Percentiles rank a stretch among this genome's conserved stretches.
Conservation (phyloP, 1,284 basidiomycete species). For the Melampsora americana region DNA sequence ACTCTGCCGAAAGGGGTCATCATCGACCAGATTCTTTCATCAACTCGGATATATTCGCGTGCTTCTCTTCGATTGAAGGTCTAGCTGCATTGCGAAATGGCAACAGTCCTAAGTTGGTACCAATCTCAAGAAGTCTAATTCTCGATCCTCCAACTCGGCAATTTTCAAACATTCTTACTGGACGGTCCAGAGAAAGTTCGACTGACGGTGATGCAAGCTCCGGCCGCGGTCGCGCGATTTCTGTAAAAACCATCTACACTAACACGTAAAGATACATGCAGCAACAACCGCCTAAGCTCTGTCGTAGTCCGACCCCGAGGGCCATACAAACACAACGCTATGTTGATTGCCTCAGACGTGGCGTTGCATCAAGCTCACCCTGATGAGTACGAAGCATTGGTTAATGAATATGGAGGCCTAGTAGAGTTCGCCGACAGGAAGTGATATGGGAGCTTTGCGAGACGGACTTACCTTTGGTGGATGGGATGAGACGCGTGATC, state of each 20-base stretch:
- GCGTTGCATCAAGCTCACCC: conserved; percentile 15
- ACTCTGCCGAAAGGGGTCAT: background rate
- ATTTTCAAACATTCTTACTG: conserved; percentile 36
- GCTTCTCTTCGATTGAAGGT: conserved; percentile 30
- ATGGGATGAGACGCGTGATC: conserved; percentile 64
- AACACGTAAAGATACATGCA: background rate
- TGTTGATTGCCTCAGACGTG: conserved; percentile 20
- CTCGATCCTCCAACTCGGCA: conserved; percentile 18
- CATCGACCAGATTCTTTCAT: background rate
- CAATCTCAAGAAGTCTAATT: conserved; percentile 16
- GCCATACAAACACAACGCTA: background rate
- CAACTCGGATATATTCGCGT: conserved; percentile 14
- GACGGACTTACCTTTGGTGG: conserved; percentile 68
- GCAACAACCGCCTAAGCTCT: background rate
- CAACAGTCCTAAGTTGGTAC: conserved; percentile 5
- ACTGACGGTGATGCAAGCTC: conserved; percentile 13
- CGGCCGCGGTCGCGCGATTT: background rate
- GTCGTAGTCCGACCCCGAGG: background rate
- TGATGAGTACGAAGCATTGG: conserved; percentile 50
- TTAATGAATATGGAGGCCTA: conserved; percentile 56
- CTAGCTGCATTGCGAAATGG: conserved; percentile 14
- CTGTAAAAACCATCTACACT: background rate
- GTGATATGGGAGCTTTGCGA: conserved; percentile 66
- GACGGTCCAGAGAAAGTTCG: conserved; percentile 16
- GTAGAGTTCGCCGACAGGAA: conserved; percentile 65